Base-by-base conservation (phyloP, 371 early-diverging fungal species). In the Syncephalastrum monosporum region DNA sequence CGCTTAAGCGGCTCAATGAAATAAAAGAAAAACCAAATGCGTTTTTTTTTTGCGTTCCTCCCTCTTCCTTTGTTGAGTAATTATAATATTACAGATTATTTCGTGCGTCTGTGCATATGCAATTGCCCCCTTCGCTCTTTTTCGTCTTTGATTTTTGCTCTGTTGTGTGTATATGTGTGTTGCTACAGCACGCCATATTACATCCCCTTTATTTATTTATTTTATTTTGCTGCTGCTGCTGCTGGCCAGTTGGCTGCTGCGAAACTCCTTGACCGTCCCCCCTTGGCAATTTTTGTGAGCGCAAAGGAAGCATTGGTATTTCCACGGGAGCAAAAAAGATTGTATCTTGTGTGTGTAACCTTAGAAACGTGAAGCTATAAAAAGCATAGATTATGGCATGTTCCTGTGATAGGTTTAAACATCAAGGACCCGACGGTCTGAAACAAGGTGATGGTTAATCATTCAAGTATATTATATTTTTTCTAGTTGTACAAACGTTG, bases 1-100 rank as follows among this genome's bases (percentile, higher is more conserved):
- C 51, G 71, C 56, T 59, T 76, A 76, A 75, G 46, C n/a, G 27
- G 7, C 38, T 42, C 24, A 15, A 3, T 25, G 25, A 17, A 51
- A 57, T 27, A 43, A 33, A 51, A 44, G 13, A 58, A 17, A 50
- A 52, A 15, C 23, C 29, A 57, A 17, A 23, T 24, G 38, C 15
- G 42, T 29, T 52, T 52, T 51, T 52, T 51, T 41, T 43, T 52
- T 59, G 52, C 27, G 23, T 51, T 47, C 17, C 42, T 15, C 21
- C 50, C 50, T 49, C 15, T 29, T 57, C 41, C 44, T 42, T 49
- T 19, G 19, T 19, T 47, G n/a, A 10, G 12, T 38, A 33, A 38
- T 51, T 15, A 51, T 25, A 33, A 13, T 15, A 27, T 15, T 29
- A 16, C 8, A n/a, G 15, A 27, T 14, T 17, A 14, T 29, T 42